A percentile compares a stretch with the other conserved stretches of the same genome.
phyloP scores from a whole-genome alignment of 805 yeast genomes.

The Brettanomyces sp. region DNA sequence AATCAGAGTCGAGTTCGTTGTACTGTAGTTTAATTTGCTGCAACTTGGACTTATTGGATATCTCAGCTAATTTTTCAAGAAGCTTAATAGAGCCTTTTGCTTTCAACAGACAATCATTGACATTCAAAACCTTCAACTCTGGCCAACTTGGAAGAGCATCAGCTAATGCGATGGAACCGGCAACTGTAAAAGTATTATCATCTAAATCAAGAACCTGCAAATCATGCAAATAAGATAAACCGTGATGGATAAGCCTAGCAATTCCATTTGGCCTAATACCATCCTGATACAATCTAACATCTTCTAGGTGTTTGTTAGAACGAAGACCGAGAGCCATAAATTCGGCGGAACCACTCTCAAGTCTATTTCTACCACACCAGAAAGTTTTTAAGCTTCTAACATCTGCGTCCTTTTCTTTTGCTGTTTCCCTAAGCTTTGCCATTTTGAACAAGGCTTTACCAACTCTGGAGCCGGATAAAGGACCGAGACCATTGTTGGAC shows the following conservation, averaged over 20 bases:
- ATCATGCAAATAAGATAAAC: slow-evolving; percentile 51
- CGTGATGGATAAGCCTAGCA: slow-evolving; percentile 59
- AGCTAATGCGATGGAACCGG: slow-evolving; percentile 60
- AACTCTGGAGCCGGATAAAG: slow-evolving; percentile 90
- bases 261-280: slow-evolving; percentile 96
- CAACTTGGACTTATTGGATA: slow-evolving; percentile 30
- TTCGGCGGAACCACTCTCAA: slow-evolving; percentile 89
- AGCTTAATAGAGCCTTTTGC: slow-evolving; percentile 61
- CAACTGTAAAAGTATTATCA: slow-evolving; percentile 84
- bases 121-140: slow-evolving; percentile 62
- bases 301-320: slow-evolving; percentile 58
- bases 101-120: slow-evolving; percentile 84
- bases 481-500: slow-evolving; percentile 97
- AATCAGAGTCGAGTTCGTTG: slow-evolving; percentile 68
- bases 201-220: slow-evolving; percentile 76
- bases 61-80: slow-evolving; percentile 34
- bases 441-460: slow-evolving; percentile 77
- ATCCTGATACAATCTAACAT: slow-evolving; percentile 81
- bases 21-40: slow-evolving; percentile 68
- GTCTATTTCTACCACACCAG: slow-evolving; percentile 93
- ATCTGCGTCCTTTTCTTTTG: slow-evolving; percentile 17
- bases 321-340: slow-evolving; percentile 79
- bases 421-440: slow-evolving; percentile 37
- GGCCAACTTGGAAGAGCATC: slow-evolving; percentile 54
- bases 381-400: slow-evolving; percentile 64